Evolutionary conservation across 1,284 basidiomycete genomes (phyloP).

Genomic region (Ustilago vetiveriae): DNA sequence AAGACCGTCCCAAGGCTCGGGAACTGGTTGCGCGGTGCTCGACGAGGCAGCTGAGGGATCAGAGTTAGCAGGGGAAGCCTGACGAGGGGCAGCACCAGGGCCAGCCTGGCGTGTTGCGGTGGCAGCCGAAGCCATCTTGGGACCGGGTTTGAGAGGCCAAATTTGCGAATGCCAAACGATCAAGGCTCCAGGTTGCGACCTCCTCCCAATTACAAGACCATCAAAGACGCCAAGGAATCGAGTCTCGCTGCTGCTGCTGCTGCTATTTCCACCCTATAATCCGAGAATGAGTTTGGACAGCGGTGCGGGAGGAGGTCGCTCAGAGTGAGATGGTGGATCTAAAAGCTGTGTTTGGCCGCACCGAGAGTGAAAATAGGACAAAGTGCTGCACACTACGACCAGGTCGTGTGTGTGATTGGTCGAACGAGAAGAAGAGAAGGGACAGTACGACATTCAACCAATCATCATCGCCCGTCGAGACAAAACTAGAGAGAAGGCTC

Average conservation of each 20-base stretch:
- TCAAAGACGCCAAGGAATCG: too few relatives aligned
- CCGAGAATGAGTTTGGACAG: too few relatives aligned
- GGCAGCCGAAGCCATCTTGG: constrained; percentile 27
- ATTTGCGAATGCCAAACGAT: too few relatives aligned
- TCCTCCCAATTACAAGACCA: constrained; percentile 17
- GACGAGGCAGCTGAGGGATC: constrained; percentile 10
- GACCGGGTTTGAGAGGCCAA: too few relatives aligned
- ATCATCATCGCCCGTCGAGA: too few relatives aligned
- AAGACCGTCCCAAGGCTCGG: constrained; percentile 44
- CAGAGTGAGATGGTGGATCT: not conserved
- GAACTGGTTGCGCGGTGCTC: constrained; percentile 11
- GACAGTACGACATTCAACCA: not conserved
- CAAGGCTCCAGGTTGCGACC: not conserved
- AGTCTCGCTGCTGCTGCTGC: too few relatives aligned
- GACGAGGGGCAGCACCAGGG: constrained; percentile 2
- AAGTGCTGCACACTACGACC: not conserved
- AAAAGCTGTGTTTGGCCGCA: too few relatives aligned
- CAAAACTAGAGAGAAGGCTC: constrained; percentile 12
- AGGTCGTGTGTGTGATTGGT: constrained; percentile 7
- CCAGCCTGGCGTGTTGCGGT: constrained; percentile 27
- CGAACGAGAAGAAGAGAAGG: not conserved
- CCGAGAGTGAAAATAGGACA: too few relatives aligned
- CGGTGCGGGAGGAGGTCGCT: constrained; percentile 21
- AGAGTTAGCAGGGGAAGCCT: not conserved
- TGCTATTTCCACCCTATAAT: too few relatives aligned